Evolutionary conservation across 169 alveolate species (phyloP), one percentile per base, ranked within the genome.

Genomic region (Eimeria sp.): DNA sequence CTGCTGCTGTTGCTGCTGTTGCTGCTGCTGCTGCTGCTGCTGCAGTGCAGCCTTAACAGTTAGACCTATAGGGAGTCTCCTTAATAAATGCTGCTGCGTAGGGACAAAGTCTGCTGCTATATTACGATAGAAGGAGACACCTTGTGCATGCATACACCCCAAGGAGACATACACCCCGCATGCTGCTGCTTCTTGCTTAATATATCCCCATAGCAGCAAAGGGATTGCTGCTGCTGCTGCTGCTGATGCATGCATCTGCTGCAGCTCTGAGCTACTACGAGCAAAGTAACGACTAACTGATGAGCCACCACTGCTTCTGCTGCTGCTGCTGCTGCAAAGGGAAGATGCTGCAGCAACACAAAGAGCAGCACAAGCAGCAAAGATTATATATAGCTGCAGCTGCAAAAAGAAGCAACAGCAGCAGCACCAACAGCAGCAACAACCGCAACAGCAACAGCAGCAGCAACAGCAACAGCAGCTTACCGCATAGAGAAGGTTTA

Each of bases 11-110:
- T 76, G 87, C 63, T 45, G 63, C 61, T 45, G 63, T 63, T 22
- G 54, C 87, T 76, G 87, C 47, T 72, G 83, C 87, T 76, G 87
- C 87, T 76, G 87, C 87, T 76, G 87, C 87, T 58, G 87, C 58
- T 43, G 87, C 87, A 76, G 57, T 6, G 57, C 87, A 3, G 87
- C 87, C 63, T 76, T 76, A 16, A 76, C 87, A 11, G 87, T 76
- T 11, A 76, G 61, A 6, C 87, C 87, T n/a, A 61, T 6, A 45
- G 87, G 87, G 1, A 76, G 45, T 16, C 87, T 40, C 58, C 5
- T 11, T 11, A n/a, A n/a, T n/a, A 76, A 49, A 11, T 76, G 87
- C 63, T 76, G 34, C 87, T 43, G n/a, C 6, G 87, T 20, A 43
- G 61, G 43, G 5, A 76, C 14, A 25, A 76, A 76, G 18, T 76